Evolutionary conservation across 305 asterid species (phyloP), one percentile per base, ranked within the genome.

Genomic region (Lippia alba): DNA sequence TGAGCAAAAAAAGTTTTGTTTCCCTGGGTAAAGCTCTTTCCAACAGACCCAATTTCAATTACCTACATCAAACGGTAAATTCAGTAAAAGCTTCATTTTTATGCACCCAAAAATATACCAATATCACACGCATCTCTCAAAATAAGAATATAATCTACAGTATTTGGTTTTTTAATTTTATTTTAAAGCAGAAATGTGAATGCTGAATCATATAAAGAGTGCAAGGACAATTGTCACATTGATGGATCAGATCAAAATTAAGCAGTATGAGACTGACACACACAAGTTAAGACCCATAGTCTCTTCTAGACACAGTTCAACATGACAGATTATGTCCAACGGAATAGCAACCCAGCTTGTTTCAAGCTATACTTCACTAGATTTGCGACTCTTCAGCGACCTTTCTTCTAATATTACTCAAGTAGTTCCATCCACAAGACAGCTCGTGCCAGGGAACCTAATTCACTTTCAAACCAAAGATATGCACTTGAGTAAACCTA

Each of bases 31-130:
- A 67, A 80, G 75, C 86, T 81, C 87, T 82, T 94, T 67, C 99
- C 99, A 76, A 94, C 90, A 34, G 99, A 94, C 76, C 99, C 99
- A 80, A 94, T 91, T 85, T 94, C 99, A 77, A 94, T 33, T 57
- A 94, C 92, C 99, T 94, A 78, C 79, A 83, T 36, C 69, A 69
- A 74, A 61, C 55, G 67, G 64, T 30, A 69, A 46, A 56, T 14
- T 64, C 49, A 20, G 55, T 44, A 45, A 55, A 9, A n/a, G 20
- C 14, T 16, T 5, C 48, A 48, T 17, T 59, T 14, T 19, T 14
- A 58, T 53, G 53, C 60, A 57, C 56, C 58, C 54, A 63, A 41
- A 24, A 24, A 18, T 33, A 41, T 51, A 58, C 8, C 19, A 14
- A 34, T 16, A 49, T 18, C 36, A 62, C 50, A 53, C 9, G 44